Evolutionary conservation across 2,329 filamentous ascomycete genomes (phyloP).

Genomic region (Trichoderma atrobrunneum): DNA sequence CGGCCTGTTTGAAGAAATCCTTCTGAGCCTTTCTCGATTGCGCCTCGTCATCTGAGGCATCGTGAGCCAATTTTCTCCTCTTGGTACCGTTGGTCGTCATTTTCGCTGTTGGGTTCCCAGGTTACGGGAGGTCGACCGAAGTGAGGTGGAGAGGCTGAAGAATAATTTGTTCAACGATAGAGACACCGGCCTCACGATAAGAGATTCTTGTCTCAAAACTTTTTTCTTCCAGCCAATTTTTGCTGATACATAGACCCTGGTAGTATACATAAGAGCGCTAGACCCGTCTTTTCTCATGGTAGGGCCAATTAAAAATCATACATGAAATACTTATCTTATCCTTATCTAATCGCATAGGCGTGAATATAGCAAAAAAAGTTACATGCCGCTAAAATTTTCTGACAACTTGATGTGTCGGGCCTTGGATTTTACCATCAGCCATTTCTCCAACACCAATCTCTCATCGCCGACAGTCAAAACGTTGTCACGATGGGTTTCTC

Average conservation of each 20-base stretch:
- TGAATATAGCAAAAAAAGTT: constrained; percentile 6
- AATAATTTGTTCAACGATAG: constrained; percentile 8
- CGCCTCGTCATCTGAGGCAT: constrained; percentile 46
- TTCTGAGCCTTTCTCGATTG: constrained; percentile 48
- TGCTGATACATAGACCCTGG: constrained; percentile 21
- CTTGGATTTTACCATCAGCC: constrained; percentile 13
- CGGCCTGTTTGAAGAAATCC: constrained; percentile 69
- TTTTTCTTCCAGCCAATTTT: constrained; percentile 27
- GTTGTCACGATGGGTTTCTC: constrained; percentile 32
- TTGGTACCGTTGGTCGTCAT: constrained; percentile 54
- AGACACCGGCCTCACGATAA: not conserved
- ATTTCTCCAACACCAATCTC: not conserved
- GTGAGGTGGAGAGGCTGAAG: not conserved
- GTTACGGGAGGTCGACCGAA: not conserved
- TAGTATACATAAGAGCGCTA: not conserved
- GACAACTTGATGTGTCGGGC: constrained; percentile 10
- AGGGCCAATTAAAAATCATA: accelerated
- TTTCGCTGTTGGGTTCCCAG: not conserved
- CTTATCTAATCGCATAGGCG: not conserved
- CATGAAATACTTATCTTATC: not conserved
- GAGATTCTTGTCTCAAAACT: constrained; percentile 6
- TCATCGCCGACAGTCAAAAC: constrained; percentile 3
- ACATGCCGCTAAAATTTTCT: constrained; percentile 40
- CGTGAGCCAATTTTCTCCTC: constrained; percentile 57
- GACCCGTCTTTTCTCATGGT: accelerated